Percentiles rank a stretch among this genome's conserved stretches.
Evolutionary conservation across 345 rosid genomes (phyloP).

Genomic region (Draba incana): DNA sequence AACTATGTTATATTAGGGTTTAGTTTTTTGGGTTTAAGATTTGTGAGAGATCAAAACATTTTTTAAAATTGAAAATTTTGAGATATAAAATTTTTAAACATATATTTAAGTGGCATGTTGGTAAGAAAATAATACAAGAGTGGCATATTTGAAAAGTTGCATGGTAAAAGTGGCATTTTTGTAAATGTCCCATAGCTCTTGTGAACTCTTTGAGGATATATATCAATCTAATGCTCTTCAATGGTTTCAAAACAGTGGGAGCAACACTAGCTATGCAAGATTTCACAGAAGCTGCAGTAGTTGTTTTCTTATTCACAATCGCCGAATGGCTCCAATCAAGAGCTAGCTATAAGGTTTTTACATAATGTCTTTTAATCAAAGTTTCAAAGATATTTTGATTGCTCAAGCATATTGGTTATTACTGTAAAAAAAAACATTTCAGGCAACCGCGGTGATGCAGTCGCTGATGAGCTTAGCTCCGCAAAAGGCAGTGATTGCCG

Average conservation of each 20-base stretch:
- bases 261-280: slow-evolving; percentile 79
- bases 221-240: neutral
- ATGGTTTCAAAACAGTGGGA: slow-evolving; percentile 54
- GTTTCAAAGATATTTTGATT: neutral
- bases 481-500: slow-evolving; percentile 77
- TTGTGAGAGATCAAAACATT: no score
- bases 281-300: slow-evolving; percentile 79
- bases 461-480: slow-evolving; percentile 83
- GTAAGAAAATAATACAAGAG: no score
- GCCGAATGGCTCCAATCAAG: slow-evolving; percentile 91
- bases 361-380: neutral
- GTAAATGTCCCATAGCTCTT: no score
- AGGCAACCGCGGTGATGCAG: slow-evolving; percentile 91
- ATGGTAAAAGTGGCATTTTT: no score
- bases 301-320: slow-evolving; percentile 81
- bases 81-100: no score
- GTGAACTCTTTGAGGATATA: neutral
- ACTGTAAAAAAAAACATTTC: slow-evolving; percentile 23
- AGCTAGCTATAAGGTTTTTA: slow-evolving; percentile 82
- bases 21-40: no score
- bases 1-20: no score
- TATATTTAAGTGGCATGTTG: no score
- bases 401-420: slow-evolving; percentile 2
- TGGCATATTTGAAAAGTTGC: no score
- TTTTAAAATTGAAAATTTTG: no score